A percentile compares a stretch with the other conserved stretches of the same genome.
Evolutionary conservation across 805 yeast species (phyloP).

Genomic region (Limtongia smithiae): DNA sequence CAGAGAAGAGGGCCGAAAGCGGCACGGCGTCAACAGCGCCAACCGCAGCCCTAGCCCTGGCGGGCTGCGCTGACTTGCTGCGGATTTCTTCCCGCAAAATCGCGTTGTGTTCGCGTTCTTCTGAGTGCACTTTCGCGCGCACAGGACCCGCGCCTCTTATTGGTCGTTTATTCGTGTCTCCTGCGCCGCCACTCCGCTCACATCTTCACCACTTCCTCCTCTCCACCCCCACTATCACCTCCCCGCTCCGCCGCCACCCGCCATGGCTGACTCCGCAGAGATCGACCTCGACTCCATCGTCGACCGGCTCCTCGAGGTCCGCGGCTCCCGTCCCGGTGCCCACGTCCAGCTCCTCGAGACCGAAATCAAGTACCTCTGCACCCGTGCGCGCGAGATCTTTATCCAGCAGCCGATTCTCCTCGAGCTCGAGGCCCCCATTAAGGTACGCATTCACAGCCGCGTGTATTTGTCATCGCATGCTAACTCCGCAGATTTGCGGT

Average conservation of each 20-base stretch:
- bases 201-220: conserved; percentile 1
- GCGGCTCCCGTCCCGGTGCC: conserved; percentile 98
- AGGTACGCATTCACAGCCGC: conserved; percentile 48
- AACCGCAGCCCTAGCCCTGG: not conserved
- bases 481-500: conserved; percentile 20
- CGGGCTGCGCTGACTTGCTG: too few species aligned
- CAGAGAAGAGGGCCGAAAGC: not conserved
- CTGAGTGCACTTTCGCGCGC: not conserved
- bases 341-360: conserved; percentile 90
- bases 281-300: conserved; percentile 96
- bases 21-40: conserved; percentile 1
- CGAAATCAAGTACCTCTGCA: conserved; percentile 92
- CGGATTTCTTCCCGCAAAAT: not conserved
- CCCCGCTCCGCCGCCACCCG: not conserved
- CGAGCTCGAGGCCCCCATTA: conserved; percentile 96
- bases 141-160: not conserved
- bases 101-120: not conserved
- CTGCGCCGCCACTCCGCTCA: not conserved
- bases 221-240: conserved; percentile 1
- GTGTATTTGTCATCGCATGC: not conserved
- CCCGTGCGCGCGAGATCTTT: conserved; percentile 96
- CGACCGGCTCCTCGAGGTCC: conserved; percentile 92
- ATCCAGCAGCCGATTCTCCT: conserved; percentile 94
- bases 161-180: not conserved
- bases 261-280: conserved; percentile 45